phyloP scores from a whole-genome alignment of 139 green algal species.

The Micractinium sp. region DNA sequence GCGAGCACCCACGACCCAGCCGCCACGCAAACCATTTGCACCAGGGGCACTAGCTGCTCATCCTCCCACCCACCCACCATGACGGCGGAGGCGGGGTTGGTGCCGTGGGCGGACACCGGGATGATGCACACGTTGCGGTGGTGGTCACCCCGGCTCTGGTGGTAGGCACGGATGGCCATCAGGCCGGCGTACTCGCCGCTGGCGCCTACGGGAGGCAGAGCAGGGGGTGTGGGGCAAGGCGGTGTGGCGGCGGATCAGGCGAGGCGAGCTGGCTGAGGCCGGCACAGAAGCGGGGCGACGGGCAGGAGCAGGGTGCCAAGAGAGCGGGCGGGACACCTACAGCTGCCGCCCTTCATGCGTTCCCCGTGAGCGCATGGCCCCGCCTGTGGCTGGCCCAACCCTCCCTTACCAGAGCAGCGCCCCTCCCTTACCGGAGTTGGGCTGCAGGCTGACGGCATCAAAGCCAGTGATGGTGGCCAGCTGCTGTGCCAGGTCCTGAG shows the following conservation, averaged over 20 bases:
- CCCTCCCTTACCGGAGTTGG: conserved; percentile 76
- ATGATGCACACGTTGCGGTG: conserved; percentile 99
- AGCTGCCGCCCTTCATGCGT: no score
- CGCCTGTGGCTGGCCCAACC: not conserved
- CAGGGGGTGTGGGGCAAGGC: not conserved
- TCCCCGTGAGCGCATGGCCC: not conserved
- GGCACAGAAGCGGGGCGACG: not conserved
- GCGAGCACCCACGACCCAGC: no score
- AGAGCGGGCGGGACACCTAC: no score
- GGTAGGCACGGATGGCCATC: conserved; percentile 98
- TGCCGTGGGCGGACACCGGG: conserved; percentile 96
- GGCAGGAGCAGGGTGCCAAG: not conserved
- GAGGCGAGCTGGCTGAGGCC: not conserved
- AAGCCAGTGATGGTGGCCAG: conserved; percentile 98
- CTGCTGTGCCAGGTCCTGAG: conserved; percentile 85
- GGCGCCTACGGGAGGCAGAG: conserved; percentile 76
- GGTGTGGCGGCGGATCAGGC: not conserved
- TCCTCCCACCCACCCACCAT: conserved; percentile 70
- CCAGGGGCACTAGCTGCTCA: not conserved
- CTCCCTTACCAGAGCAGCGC: not conserved
- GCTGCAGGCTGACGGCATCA: conserved; percentile 96
- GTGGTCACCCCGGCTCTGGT: conserved; percentile 83
- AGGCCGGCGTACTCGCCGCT: conserved; percentile 98
- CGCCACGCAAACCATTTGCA: not conserved
- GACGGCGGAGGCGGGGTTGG: conserved; percentile 96